Evolutionary conservation across 768 basidiomycete genomes (phyloP).

Genomic region (Amanita molliuscula): DNA sequence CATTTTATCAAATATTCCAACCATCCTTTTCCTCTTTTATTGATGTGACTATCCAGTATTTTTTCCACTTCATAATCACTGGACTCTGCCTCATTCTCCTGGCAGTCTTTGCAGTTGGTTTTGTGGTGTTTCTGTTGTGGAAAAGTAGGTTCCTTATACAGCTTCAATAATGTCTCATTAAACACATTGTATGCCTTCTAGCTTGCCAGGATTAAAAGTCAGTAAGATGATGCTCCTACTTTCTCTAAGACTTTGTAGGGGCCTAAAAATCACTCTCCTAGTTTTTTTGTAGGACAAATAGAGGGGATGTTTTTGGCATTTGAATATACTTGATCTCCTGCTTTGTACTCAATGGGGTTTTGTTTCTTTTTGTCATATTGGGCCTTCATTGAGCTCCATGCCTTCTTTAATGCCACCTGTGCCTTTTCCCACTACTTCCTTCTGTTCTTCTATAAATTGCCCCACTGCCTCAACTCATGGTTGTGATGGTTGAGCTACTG

Average conservation of each 20-base stretch:
- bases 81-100: not conserved
- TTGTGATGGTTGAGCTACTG: too few relatives aligned
- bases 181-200: not conserved
- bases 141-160: not conserved
- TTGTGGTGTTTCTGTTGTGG: not conserved
- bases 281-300: not conserved
- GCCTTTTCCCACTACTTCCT: not conserved
- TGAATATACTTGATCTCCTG: not conserved
- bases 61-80: too few relatives aligned
- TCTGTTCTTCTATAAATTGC: too few relatives aligned
- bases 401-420: not conserved
- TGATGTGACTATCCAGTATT: not conserved
- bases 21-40: not conserved
- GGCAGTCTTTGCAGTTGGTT: not conserved
- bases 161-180: not conserved
- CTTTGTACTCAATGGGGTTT: not conserved
- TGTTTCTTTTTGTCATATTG: not conserved
- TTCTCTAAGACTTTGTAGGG: not conserved
- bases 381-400: not conserved
- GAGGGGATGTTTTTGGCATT: not conserved
- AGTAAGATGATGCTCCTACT: not conserved
- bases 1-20: not conserved
- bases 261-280: not conserved
- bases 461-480: too few relatives aligned
- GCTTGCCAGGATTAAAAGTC: not conserved